These are phyloP conservation scores for Liquidambar formosana DNA, from an alignment of 164 flowering plant genomes.

Conservation along the genomic window DNA sequence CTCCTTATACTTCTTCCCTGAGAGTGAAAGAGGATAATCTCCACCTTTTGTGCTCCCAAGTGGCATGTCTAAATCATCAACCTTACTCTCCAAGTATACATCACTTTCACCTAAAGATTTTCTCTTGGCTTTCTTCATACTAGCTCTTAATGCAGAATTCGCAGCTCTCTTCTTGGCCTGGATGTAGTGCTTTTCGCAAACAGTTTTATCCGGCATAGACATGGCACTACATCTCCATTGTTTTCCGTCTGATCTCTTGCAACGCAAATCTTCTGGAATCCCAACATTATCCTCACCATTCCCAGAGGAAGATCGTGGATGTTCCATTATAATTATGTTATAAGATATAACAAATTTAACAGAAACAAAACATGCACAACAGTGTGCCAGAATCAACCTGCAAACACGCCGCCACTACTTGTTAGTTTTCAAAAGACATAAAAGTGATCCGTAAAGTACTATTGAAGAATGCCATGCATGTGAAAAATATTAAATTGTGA, in stretches of 20 bases:
- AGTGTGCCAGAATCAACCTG: neutral
- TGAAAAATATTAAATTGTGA: too few species aligned
- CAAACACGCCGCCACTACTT: neutral
- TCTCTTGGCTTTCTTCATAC: constrained; percentile 72
- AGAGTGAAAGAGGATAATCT: constrained; percentile 34
- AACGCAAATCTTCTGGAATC: constrained; percentile 89
- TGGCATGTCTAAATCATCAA: constrained; percentile 67
- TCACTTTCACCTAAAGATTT: constrained; percentile 61
- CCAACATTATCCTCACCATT: constrained; percentile 74
- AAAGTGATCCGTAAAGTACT: too few species aligned
- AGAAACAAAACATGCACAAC: neutral
- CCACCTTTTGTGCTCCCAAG: constrained; percentile 32
- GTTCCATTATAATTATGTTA: constrained; percentile 46
- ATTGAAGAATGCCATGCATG: too few species aligned
- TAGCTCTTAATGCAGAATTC: constrained; percentile 85
- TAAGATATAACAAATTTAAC: neutral
- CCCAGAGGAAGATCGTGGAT: constrained; percentile 42
- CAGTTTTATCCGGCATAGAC: constrained; percentile 98
- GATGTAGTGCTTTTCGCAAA: constrained; percentile 92
- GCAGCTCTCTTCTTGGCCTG: constrained; percentile 98
- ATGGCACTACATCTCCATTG: constrained; percentile 98
- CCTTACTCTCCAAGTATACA: constrained; percentile 60
- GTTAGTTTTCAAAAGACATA: too few species aligned
- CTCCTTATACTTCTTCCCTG: constrained; percentile 53
- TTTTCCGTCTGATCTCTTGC: constrained; percentile 97